Evolutionary conservation across 306 rosid genomes (phyloP), one percentile per base, ranked within the genome.

Genomic region (Quercus glauca): DNA sequence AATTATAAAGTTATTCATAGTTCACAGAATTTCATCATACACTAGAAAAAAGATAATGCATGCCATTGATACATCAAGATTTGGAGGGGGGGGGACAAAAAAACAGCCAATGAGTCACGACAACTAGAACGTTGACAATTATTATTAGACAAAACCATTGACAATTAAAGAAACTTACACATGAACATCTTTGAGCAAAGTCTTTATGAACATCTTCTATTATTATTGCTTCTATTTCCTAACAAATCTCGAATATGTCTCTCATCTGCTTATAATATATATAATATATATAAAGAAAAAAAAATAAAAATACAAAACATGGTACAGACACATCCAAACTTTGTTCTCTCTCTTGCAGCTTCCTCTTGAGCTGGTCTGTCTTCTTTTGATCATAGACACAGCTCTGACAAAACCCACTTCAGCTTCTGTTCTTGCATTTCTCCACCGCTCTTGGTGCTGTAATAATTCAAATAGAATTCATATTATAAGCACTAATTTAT

Each of bases 391-490:
- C 79, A 8, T 71, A 51, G 43, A 57, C 71, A 65, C 65, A 26
- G 53, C 19, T 21, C 4, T 63, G 70, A 72, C 71, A 18, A 60
- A 55, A 52, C 77, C 3, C 43, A 23, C 69, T 79, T 88, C 86
- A 89, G 82, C 84, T 77, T 93, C 94, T 90, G 89, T 82, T 93
- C 87, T 93, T 91, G 90, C 89, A 86, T 74, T 93, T 91, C 86
- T 90, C 97, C 80, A 91, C 87, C 31, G 97, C 94, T 78, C 98
- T 90, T 14, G 98, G 98, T 10, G 97, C 98, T 93, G 94, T 76
- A 60, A 55, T 33, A 17, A 65, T 65, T 63, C 45, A 14, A 64
- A 15, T 31, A 0, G 17, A 64, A 31, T 1, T 12, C 17, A 17
- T 29, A 28, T 64, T 28, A 15, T 18, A 37, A 37, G 18, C 9